phyloP scores from a whole-genome alignment of 2,329 filamentous ascomycete genomes.

The Penicillium carneum region DNA sequence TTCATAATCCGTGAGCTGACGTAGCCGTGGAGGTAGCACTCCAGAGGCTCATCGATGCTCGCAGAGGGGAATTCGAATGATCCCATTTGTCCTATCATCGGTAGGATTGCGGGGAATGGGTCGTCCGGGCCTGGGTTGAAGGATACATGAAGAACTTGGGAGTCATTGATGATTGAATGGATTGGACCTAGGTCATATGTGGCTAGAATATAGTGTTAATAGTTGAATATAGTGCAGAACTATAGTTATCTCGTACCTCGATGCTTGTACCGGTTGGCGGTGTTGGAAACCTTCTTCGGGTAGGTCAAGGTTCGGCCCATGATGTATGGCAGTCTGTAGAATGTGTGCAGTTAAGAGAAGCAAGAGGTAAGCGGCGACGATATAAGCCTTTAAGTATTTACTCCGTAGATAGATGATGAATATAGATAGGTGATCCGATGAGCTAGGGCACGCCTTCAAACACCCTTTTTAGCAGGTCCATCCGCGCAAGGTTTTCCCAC shows the following conservation, averaged over 20 bases:
- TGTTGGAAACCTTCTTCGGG: constrained; percentile 69
- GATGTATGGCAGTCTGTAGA: constrained; percentile 11
- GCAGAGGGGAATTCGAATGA: constrained; percentile 71
- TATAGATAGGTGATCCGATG: background rate
- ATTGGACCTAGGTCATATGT: constrained; percentile 76
- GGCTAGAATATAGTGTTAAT: constrained; percentile 55
- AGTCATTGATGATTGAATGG: constrained; percentile 75
- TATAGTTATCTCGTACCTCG: constrained; percentile 59
- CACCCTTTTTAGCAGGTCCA: constrained; percentile 28
- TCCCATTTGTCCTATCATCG: constrained; percentile 86
- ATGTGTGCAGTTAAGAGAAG: background rate
- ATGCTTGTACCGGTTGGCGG: constrained; percentile 70
- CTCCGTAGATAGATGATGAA: background rate
- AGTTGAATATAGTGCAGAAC: background rate
- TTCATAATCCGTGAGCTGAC: constrained; percentile 80
- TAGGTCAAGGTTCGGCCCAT: constrained; percentile 61
- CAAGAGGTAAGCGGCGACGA: background rate
- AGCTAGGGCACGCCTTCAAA: constrained; percentile 14
- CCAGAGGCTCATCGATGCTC: constrained; percentile 68
- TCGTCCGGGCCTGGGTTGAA: constrained; percentile 69
- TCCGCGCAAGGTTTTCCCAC: constrained; percentile 19
- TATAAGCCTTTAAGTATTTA: constrained; percentile 2
- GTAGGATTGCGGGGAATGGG: constrained; percentile 78
- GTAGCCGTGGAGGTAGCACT: constrained; percentile 85
- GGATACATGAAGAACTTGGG: constrained; percentile 79